Evolutionary conservation across 2,329 filamentous ascomycete species (phyloP).

Genomic region (Beauveria sp.): DNA sequence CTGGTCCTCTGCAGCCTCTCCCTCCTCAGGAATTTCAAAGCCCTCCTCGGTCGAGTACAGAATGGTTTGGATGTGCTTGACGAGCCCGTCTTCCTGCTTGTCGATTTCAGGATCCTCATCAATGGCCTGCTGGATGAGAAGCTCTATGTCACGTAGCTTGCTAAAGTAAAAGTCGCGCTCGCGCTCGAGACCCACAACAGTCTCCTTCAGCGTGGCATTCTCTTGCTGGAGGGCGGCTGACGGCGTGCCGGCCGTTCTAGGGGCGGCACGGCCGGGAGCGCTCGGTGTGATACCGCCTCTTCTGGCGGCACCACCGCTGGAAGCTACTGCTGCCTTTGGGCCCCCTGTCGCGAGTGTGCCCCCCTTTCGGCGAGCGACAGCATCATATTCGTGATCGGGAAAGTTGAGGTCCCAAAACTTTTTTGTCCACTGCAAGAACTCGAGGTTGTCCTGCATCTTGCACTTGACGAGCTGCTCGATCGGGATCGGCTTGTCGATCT

Average conservation of each 20-base stretch:
- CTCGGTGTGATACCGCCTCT: slow-evolving; percentile 56
- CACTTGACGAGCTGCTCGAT: slow-evolving; percentile 89
- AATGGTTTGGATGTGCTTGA: slow-evolving; percentile 95
- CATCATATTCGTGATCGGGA: slow-evolving; percentile 94
- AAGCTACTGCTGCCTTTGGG: slow-evolving; percentile 38
- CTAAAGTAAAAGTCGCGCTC: slow-evolving; percentile 99
- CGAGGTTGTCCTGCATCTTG: slow-evolving; percentile 99
- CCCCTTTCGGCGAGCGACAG: slow-evolving; percentile 75
- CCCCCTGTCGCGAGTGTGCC: slow-evolving; percentile 50
- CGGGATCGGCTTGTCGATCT: slow-evolving; percentile 82
- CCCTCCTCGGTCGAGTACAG: slow-evolving; percentile 93
- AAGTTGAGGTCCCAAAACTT: slow-evolving; percentile 97
- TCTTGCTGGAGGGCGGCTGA: slow-evolving; percentile 72
- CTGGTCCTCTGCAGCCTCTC: slow-evolving; percentile 64
- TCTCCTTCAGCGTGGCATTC: slow-evolving; percentile 86
- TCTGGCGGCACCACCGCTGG: slow-evolving; percentile 42
- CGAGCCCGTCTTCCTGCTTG: slow-evolving; percentile 82
- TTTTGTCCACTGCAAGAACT: slow-evolving; percentile 97
- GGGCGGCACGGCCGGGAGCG: slow-evolving; percentile 41
- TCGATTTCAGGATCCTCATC: slow-evolving; percentile 90
- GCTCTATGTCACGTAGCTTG: slow-evolving; percentile 94
- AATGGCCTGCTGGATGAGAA: slow-evolving; percentile 86
- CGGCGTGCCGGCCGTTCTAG: slow-evolving; percentile 46
- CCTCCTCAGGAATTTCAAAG: slow-evolving; percentile 83
- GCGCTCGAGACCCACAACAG: slow-evolving; percentile 86